Conservation (phyloP, 495 filamentous ascomycete species). For the Xylaria castorea region DNA sequence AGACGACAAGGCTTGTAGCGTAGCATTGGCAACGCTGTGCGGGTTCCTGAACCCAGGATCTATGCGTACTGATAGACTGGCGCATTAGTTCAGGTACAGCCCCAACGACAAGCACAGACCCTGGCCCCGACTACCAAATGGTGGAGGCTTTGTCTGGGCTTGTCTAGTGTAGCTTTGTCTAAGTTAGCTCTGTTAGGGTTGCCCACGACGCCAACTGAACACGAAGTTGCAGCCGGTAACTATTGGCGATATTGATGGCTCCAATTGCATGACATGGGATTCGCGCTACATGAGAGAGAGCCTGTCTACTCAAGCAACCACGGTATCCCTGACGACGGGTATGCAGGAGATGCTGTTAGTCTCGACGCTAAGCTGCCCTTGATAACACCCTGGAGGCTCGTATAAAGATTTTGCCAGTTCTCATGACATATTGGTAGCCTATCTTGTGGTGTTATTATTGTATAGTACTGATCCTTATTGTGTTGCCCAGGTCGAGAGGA, state of each 20-base stretch:
- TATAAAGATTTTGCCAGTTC: conserved; percentile 7
- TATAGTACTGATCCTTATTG: not conserved
- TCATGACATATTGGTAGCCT: not conserved
- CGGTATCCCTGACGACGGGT: conserved; percentile 24
- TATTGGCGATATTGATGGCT: conserved; percentile 16
- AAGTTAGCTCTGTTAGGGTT: not conserved
- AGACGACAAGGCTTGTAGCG: conserved; percentile 11
- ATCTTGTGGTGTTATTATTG: not conserved
- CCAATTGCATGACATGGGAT: conserved; percentile 28
- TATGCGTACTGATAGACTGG: conserved; percentile 11
- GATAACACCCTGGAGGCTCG: conserved; percentile 20
- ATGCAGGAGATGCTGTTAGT: not conserved
- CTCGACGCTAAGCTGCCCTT: conserved; percentile 14
- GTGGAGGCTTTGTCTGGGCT: conserved; percentile 12
- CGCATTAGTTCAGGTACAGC: conserved; percentile 24
- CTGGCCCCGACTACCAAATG: conserved; percentile 11
- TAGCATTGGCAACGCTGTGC: conserved; percentile 15
- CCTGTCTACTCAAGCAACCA: conserved; percentile 6
- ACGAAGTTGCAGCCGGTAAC: conserved; percentile 23
- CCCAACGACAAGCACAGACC: conserved; percentile 17
- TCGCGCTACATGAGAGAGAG: conserved; percentile 18
- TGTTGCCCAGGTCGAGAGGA: not conserved
- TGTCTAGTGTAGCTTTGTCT: not conserved
- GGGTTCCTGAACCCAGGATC: conserved; percentile 13
- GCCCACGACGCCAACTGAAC: conserved; percentile 20